A percentile compares a stretch with the other conserved stretches of the same genome.
Evolutionary conservation across 169 alveolate genomes (phyloP).

Genomic region (Cryptosporidium baileyi): DNA sequence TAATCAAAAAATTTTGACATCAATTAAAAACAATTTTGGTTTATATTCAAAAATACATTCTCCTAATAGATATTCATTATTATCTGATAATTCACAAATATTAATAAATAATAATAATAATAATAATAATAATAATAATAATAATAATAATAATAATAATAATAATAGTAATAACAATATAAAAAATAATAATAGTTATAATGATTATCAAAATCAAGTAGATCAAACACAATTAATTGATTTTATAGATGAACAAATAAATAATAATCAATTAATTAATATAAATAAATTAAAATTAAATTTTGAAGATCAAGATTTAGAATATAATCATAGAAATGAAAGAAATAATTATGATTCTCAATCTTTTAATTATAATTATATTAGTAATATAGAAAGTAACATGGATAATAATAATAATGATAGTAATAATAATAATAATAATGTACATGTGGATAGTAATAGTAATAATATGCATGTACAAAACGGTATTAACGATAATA

Average conservation of each 20-base stretch:
- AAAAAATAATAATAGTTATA: not conserved
- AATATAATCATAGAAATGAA: not conserved
- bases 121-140: not conserved
- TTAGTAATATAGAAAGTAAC: not conserved
- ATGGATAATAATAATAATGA: not conserved
- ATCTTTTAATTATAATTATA: not conserved
- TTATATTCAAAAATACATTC: not conserved
- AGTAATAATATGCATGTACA: not conserved
- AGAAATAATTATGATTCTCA: not conserved
- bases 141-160: not conserved
- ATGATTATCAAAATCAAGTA: too few relatives aligned
- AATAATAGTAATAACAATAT: not conserved
- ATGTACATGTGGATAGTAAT: not conserved
- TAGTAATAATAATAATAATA: not conserved
- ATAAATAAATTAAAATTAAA: too few relatives aligned
- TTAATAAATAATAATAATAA: not conserved
- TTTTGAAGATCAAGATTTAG: too few relatives aligned
- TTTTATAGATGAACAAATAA: too few relatives aligned
- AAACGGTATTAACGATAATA: not conserved
- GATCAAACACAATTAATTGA: too few relatives aligned
- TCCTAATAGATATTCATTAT: not conserved
- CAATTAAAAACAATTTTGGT: slow-evolving; percentile 16
- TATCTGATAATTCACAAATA: not conserved
- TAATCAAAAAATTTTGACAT: not conserved
- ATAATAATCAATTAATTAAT: too few relatives aligned